Base-by-base conservation (phyloP, 108 stramenopile species). In the Poteriospumella lacustris region DNA sequence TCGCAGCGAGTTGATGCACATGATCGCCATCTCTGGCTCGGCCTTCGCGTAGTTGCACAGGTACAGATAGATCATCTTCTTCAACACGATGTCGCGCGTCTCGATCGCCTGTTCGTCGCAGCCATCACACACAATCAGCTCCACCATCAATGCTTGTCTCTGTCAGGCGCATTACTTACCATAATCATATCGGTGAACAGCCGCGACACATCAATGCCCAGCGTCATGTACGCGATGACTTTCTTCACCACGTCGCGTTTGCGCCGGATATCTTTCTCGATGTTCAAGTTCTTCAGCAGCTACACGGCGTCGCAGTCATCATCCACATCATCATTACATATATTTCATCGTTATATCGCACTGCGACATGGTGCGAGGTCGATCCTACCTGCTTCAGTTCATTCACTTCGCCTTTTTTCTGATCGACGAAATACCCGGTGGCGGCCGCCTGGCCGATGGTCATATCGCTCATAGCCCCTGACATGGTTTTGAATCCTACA, bases 1-100 rank as follows among this genome's bases (percentile, higher is more conserved):
- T 60, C 92, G 90, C 68, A 99, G 82, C 15, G 99, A 96, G 86
- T 99, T 99, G 82, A 96, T 96, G 80, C 95, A 96, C 95, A 99
- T 98, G 79, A 96, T 93, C 24, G 97, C 97, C 82, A 99, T 84
- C 68, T 99, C 97, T 38, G 96, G 96, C 78, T 97, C 93, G 40
- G 91, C 85, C 44, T 87, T 84, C 43, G 99, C 99, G 83, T 98
- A 99, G 78, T 92, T 97, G 82, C 90, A 92, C 40, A 99, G 85
- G 80, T 96, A 99, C 47, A 97, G 87, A 79, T 99, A 99, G 64
- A 97, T 93, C 99, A 99, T 99, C 85, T 99, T 99, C 83, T 99
- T 99, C 68, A 99, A 92, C 59, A 99, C 97, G 43, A 99, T 78
- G 83, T 99, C 99, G 19, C 92, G 83, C 39, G 96, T 97, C 75